phyloP scores from a whole-genome alignment of 2,329 filamentous ascomycete genomes.

The Pseudogymnoascus sp. region DNA sequence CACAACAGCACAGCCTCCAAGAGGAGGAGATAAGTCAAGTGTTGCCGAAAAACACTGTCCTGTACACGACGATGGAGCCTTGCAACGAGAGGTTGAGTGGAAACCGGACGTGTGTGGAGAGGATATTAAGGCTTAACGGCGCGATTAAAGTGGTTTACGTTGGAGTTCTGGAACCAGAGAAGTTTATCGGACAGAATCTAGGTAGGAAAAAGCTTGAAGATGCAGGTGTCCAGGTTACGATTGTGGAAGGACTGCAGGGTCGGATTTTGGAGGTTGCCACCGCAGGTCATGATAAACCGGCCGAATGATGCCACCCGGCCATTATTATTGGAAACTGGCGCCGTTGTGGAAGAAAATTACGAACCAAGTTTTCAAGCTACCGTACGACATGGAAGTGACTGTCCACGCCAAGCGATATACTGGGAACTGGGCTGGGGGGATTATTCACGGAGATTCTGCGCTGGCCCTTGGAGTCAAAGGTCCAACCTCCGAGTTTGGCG shows the following conservation, averaged over 20 bases:
- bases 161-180: conserved; percentile 82
- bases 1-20: conserved; percentile 37
- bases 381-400: background rate
- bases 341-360: conserved; percentile 12
- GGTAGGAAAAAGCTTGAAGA: conserved; percentile 62
- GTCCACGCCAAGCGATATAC: background rate
- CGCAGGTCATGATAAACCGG: conserved; percentile 57
- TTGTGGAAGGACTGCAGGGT: conserved; percentile 66
- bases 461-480: no score
- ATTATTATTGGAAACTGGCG: background rate
- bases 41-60: conserved; percentile 44
- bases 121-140: conserved; percentile 54
- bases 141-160: conserved; percentile 70
- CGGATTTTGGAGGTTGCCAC: conserved; percentile 78
- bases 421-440: background rate
- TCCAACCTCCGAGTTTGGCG: background rate
- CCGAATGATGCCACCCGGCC: conserved; percentile 9
- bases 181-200: conserved; percentile 76
- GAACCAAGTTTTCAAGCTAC: background rate
- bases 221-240: conserved; percentile 65
- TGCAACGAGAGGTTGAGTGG: conserved; percentile 68
- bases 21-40: conserved; percentile 48
- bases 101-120: conserved; percentile 68
- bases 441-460: background rate
- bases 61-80: conserved; percentile 93